These are phyloP conservation scores for Ustilago loliicola DNA, from an alignment of 1,284 basidiomycete species.

Conservation along the genomic window DNA sequence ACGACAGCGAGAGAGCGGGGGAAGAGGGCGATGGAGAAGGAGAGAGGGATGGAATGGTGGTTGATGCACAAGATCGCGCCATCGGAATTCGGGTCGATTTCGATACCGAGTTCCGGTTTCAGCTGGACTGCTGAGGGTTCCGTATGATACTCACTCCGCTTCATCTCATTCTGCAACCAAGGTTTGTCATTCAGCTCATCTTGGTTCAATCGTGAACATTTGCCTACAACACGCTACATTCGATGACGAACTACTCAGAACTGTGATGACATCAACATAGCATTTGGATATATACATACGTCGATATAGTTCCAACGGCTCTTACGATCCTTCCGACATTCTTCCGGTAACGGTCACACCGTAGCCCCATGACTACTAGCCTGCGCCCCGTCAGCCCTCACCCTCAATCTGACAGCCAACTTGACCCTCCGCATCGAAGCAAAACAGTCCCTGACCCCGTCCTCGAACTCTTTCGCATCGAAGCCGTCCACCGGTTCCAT, in stretches of 20 bases:
- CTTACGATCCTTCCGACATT: no score
- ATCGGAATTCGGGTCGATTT: conserved; percentile 2
- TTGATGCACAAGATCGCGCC: no score
- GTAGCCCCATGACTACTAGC: neutral
- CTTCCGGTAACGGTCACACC: neutral
- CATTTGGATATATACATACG: no score
- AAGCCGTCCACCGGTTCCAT: neutral
- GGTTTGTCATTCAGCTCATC: neutral
- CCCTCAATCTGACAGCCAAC: neutral
- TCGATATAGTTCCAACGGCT: no score
- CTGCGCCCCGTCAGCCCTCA: neutral
- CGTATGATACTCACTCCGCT: no score
- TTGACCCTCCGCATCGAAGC: conserved; percentile 1
- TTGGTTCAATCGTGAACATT: neutral
- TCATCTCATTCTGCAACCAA: neutral
- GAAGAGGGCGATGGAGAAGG: neutral
- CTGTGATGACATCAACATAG: no score
- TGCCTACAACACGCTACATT: no score
- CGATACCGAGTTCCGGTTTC: conserved; percentile 6
- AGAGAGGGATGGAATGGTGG: no score
- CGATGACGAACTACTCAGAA: no score
- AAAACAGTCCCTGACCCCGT: conserved; percentile 5
- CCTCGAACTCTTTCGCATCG: neutral
- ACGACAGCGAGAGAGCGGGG: neutral
- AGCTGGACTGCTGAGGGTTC: no score